Evolutionary conservation across 257 asterid species (phyloP), one percentile per base, ranked within the genome.

Genomic region (Plectranthus barbatus): DNA sequence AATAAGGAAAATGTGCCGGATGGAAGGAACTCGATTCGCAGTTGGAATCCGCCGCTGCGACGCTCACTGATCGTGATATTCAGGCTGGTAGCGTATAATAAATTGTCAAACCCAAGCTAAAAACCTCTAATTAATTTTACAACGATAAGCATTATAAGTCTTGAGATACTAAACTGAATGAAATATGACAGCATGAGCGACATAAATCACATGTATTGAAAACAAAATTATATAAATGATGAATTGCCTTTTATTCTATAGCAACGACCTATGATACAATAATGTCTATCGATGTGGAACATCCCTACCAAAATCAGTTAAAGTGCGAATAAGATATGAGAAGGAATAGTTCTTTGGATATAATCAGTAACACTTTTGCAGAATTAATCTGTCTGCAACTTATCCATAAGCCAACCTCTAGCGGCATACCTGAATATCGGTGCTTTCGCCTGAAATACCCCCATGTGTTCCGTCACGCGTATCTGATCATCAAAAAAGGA

Each of bases 241-340:
- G n/a, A n/a, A n/a, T n/a, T n/a, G n/a, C n/a, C n/a, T 18, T 11
- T 56, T 56, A 36, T 17, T 56, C 47, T 56, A 17, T 34, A 17
- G 5, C 62, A 34, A 36, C 10, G 45, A 56, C 6, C 49, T 57
- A 57, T 57, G 26, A 36, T 13, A 33, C 21, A 42, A 50, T 66
- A n/a, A n/a, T n/a, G 31, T 56, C 62, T 71, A 62, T 66, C 63
- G 36, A 47, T 57, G 58, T 52, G 39, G 50, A 54, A 65, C 9
- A 61, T 21, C 70, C 58, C 87, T 79, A 79, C 75, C 85, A 84
- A 14, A 42, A 42, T 53, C 55, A 56, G 37, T 63, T 47, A 60
- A 56, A 75, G 31, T 36, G 56, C 23, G 31, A 60, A 41, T 52
- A 13, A 58, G n/a, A n/a, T 8, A 47, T 12, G 60, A 34, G 58